A percentile compares a stretch with the other conserved stretches of the same genome.
Conservation (phyloP, 768 basidiomycete genomes). For the Porpolomopsis calyptriformis region DNA sequence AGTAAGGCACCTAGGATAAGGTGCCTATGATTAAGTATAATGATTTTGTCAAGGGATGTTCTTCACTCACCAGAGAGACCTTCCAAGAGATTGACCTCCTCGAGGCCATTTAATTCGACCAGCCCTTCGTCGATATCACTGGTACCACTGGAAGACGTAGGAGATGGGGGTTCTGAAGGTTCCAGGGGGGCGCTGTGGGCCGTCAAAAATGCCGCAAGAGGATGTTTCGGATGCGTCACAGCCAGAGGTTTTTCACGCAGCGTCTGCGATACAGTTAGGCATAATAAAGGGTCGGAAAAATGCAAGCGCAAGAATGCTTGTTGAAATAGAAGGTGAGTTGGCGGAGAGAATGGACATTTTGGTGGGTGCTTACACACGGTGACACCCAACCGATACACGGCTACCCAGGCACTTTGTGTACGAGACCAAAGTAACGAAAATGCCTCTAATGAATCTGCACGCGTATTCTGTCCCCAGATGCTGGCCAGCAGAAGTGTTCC, state of each 20-base stretch:
- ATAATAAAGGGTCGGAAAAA: slow-evolving; percentile 66
- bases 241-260: slow-evolving; percentile 68
- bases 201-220: slow-evolving; percentile 30
- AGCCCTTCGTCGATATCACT: slow-evolving; percentile 24
- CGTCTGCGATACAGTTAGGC: slow-evolving; percentile 77
- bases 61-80: slow-evolving; percentile 40
- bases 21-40: not conserved
- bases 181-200: slow-evolving; percentile 26
- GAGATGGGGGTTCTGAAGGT: slow-evolving; percentile 25
- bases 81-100: slow-evolving; percentile 57
- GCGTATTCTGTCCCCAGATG: slow-evolving; percentile 60
- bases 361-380: slow-evolving; percentile 54
- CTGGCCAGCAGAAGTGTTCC: slow-evolving; percentile 62
- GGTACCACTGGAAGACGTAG: slow-evolving; percentile 21
- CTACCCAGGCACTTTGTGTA: slow-evolving; percentile 56
- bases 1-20: slow-evolving; percentile 36
- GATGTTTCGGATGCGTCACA: slow-evolving; percentile 31
- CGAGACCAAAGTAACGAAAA: slow-evolving; percentile 63
- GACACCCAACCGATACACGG: slow-evolving; percentile 66
- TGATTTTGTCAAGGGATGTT: slow-evolving; percentile 28
- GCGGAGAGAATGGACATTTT: not conserved
- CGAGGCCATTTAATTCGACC: slow-evolving; percentile 36
- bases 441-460: slow-evolving; percentile 38
- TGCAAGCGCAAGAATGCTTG: slow-evolving; percentile 66
- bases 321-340: slow-evolving; percentile 1